Evolutionary conservation across 2,329 filamentous ascomycete genomes (phyloP), one percentile per base, ranked within the genome.

Genomic region (Colletotrichum sp.): DNA sequence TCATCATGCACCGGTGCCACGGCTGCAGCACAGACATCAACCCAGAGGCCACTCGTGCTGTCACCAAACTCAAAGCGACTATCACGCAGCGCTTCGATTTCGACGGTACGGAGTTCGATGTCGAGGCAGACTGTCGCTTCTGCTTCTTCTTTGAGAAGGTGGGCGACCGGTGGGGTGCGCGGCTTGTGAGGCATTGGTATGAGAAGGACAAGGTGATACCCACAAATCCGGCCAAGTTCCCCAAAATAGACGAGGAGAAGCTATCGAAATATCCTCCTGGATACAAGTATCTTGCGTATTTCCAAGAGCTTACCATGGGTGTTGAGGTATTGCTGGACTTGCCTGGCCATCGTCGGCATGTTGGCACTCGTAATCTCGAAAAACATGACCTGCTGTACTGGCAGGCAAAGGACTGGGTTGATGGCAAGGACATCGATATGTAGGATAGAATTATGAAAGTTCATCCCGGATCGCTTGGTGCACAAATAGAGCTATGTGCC

Each of bases 111-210:
- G 86, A 88, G 75, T 84, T 87, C 7, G 88, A 89, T 69, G 87
- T 84, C 0, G 88, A 89, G 67, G 82, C 82, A 1, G 88, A 89
- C 75, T 89, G 87, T 75, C 84, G 85, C 1, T 88, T 89, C 77
- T 84, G 81, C 62, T 87, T 88, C 80, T 88, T 88, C 72, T 89
- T 86, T 69, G 84, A 86, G 67, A 86, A 86, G 77, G 71, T 80
- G 3, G 80, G 84, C 28, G 83, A 79, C 3, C 65, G 75, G 3
- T 89, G 88, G 87, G 82, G 84, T 16, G 52, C 52, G 2, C 52
- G 52, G 4, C 24, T 57, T 15, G 52, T 57, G 22, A 57, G 52
- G 52, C 52, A 57, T 16, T 57, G 52, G 52, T 57, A 28, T 0
- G 52, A 57, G 24, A 57, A 57, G 52, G 52, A 57, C 52, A 57